These are phyloP conservation scores for Coemansia sp. DNA, from an alignment of 192 early-diverging fungal species.

Conservation along the genomic window DNA sequence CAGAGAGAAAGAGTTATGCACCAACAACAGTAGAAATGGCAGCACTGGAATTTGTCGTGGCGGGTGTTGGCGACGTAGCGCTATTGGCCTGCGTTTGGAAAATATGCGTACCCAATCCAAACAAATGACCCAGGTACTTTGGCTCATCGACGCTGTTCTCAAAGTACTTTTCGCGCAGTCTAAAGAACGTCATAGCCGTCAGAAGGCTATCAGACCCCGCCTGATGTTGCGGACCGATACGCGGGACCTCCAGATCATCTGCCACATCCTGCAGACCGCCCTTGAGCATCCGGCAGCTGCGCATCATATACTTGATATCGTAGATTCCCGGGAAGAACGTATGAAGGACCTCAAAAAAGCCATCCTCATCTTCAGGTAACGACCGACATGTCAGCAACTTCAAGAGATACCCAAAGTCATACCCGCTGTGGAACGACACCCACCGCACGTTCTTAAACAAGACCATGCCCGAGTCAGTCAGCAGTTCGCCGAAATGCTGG, in stretches of 20 bases:
- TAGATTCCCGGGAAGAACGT: slow-evolving; percentile 99
- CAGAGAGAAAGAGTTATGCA: slow-evolving; percentile 10
- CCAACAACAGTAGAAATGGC: slow-evolving; percentile 4
- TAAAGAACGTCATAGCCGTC: slow-evolving; percentile 98
- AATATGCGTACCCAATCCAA: slow-evolving; percentile 44
- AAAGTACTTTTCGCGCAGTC: slow-evolving; percentile 96
- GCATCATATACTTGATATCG: slow-evolving; percentile 99
- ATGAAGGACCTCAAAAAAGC: slow-evolving; percentile 89
- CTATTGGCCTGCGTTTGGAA: slow-evolving; percentile 11
- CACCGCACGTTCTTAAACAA: slow-evolving; percentile 93
- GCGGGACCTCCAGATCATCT: slow-evolving; percentile 87
- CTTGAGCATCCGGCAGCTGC: slow-evolving; percentile 92
- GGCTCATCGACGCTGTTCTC: slow-evolving; percentile 93
- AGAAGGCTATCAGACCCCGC: slow-evolving; percentile 96
- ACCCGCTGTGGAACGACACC: slow-evolving; percentile 98
- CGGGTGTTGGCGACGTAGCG: background rate
- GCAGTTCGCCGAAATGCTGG: slow-evolving; percentile 93
- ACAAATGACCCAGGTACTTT: slow-evolving; percentile 72
- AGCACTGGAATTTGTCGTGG: background rate
- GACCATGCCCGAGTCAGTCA: slow-evolving; percentile 97
- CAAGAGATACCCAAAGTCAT: slow-evolving; percentile 98
- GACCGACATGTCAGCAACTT: slow-evolving; percentile 91
- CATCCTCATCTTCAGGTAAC: slow-evolving; percentile 90
- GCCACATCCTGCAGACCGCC: slow-evolving; percentile 98
- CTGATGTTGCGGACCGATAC: slow-evolving; percentile 98